These are phyloP conservation scores for Annulohypoxylon stygium DNA, from an alignment of 495 filamentous ascomycete species.

Conservation along the genomic window DNA sequence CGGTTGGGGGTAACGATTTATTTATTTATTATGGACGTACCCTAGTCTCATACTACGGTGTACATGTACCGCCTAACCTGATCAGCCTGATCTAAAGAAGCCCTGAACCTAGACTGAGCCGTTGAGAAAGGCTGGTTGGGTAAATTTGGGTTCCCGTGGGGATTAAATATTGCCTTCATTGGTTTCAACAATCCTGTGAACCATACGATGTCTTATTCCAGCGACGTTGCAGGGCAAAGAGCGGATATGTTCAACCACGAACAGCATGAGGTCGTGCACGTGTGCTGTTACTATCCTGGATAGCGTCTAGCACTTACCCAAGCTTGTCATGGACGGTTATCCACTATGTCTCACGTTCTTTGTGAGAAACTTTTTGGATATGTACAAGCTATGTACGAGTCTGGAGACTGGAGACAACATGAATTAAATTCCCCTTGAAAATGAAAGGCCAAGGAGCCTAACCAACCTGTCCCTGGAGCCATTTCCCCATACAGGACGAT, in stretches of 20 bases:
- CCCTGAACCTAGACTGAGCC: constrained; percentile 19
- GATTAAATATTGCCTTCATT: constrained; percentile 7
- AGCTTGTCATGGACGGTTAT: constrained; percentile 12
- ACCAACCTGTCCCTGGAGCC: background rate
- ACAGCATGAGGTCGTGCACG: constrained; percentile 5
- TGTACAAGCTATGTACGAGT: constrained; percentile 1
- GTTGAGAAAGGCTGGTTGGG: constrained; percentile 20
- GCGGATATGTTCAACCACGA: constrained; percentile 14
- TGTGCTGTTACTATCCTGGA: constrained; percentile 10
- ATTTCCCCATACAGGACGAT: background rate
- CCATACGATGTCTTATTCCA: constrained; percentile 24
- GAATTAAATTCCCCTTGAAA: constrained; percentile 6
- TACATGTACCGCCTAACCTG: constrained; percentile 26
- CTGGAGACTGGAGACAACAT: constrained; percentile 18
- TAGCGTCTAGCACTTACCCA: constrained; percentile 8
- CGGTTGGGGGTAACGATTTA: constrained; percentile 6
- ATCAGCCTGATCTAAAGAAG: constrained; percentile 32
- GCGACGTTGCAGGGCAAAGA: constrained; percentile 16
- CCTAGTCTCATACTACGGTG: constrained; percentile 8
- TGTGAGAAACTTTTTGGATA: constrained; percentile 12
- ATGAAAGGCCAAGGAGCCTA: constrained; percentile 7
- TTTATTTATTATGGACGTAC: constrained; percentile 30
- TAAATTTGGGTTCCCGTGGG: constrained; percentile 21
- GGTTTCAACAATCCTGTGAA: background rate
- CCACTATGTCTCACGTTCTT: constrained; percentile 9